A percentile compares a stretch with the other conserved stretches of the same genome.
Conservation (phyloP, 495 filamentous ascomycete genomes). For the Cercophora sp. region DNA sequence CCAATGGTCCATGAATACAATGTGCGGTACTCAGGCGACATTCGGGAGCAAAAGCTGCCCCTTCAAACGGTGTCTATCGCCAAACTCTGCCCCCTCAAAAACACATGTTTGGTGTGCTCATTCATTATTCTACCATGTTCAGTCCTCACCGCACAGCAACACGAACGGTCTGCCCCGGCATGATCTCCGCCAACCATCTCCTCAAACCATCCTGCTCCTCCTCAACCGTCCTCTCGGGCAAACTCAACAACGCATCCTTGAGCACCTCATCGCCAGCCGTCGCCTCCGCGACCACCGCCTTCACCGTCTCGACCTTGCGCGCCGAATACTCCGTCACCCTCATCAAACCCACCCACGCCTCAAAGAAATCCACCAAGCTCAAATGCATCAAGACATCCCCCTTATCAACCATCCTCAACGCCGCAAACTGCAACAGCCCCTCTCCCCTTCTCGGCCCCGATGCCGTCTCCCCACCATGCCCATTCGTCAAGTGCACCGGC, state of each 20-base stretch:
- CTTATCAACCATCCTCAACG: constrained; percentile 68
- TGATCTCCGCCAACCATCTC: constrained; percentile 35
- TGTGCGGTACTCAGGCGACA: no score
- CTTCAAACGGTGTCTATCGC: no score
- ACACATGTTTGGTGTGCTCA: neutral
- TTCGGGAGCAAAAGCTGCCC: no score
- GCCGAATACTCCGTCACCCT: constrained; percentile 39
- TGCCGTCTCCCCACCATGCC: neutral
- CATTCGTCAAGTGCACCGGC: constrained; percentile 41
- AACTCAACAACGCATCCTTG: constrained; percentile 35
- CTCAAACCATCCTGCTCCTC: constrained; percentile 41
- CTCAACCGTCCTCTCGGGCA: constrained; percentile 42
- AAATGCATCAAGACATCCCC: constrained; percentile 77
- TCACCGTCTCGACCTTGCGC: constrained; percentile 39
- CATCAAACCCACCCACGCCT: constrained; percentile 56
- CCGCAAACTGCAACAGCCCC: constrained; percentile 72
- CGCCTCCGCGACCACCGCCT: constrained; percentile 35
- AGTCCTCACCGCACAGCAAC: constrained; percentile 19
- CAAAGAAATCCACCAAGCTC: constrained; percentile 71
- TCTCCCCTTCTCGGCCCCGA: constrained; percentile 15
- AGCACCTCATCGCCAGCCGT: constrained; percentile 35
- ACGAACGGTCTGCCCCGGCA: constrained; percentile 19
- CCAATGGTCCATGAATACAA: no score
- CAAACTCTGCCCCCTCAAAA: no score
- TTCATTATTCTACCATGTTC: neutral